Evolutionary conservation across 495 filamentous ascomycete genomes (phyloP).

Genomic region (Pseudomonodictys pantanalensis): DNA sequence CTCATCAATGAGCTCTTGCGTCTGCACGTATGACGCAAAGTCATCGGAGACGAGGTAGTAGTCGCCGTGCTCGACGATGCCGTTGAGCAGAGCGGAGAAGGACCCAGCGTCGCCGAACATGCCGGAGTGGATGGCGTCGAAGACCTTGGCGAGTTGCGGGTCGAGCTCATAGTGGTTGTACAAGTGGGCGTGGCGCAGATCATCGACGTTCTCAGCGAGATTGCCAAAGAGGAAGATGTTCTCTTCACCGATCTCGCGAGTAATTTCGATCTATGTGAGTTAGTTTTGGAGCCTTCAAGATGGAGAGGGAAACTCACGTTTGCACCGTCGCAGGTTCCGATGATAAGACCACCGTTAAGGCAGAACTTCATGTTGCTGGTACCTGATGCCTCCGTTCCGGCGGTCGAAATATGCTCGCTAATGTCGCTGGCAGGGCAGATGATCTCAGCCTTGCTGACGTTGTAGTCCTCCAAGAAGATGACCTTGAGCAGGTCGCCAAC

Average conservation of each 20-base stretch:
- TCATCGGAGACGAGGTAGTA: constrained; percentile 98
- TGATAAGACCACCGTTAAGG: constrained; percentile 92
- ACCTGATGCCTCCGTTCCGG: constrained; percentile 76
- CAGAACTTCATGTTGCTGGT: constrained; percentile 98
- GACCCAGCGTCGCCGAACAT: constrained; percentile 72
- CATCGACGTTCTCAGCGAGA: constrained; percentile 93
- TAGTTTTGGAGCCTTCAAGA: constrained; percentile 4
- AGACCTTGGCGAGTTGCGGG: constrained; percentile 70
- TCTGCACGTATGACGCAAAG: constrained; percentile 88
- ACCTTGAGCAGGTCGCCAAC: constrained; percentile 95
- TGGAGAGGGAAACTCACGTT: constrained; percentile 62
- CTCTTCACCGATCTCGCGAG: constrained; percentile 88
- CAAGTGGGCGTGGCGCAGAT: constrained; percentile 85
- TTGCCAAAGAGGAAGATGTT: constrained; percentile 99
- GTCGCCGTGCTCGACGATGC: constrained; percentile 88
- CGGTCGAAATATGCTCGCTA: constrained; percentile 98
- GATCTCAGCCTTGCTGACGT: constrained; percentile 97
- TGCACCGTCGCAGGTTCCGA: constrained; percentile 95
- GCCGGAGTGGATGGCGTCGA: constrained; percentile 71
- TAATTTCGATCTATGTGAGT: constrained; percentile 79
- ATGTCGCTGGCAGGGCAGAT: constrained; percentile 93
- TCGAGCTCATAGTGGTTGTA: constrained; percentile 79
- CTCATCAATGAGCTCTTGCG: constrained; percentile 84
- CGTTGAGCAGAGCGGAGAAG: constrained; percentile 76
- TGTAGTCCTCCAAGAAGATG: constrained; percentile 96